These are phyloP conservation scores for Verticillium tricorpus DNA, from an alignment of 2,329 filamentous ascomycete species.

Conservation along the genomic window DNA sequence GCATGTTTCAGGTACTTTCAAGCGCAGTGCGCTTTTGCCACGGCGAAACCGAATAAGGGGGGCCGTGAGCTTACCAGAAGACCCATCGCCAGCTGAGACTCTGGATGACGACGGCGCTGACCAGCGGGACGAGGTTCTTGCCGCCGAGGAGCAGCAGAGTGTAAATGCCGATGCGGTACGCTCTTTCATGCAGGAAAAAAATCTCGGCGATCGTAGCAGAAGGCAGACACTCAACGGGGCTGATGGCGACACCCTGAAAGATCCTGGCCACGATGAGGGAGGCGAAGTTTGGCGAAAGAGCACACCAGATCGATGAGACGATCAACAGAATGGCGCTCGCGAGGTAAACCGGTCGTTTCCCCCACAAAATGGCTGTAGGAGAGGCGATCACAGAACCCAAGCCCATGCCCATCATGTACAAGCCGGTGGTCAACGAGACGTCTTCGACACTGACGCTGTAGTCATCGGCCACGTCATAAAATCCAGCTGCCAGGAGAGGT, in stretches of 20 bases:
- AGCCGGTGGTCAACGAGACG: constrained; percentile 81
- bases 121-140: constrained; percentile 84
- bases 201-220: constrained; percentile 95
- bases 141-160: constrained; percentile 83
- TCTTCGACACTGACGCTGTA: constrained; percentile 62
- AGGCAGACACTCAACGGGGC: constrained; percentile 86
- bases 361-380: constrained; percentile 85
- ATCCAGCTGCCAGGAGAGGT: constrained; percentile 83
- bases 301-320: constrained; percentile 76
- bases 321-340: constrained; percentile 73
- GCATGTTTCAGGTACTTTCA: not conserved
- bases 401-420: constrained; percentile 93
- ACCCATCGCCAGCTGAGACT: constrained; percentile 82
- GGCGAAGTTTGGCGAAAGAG: constrained; percentile 71
- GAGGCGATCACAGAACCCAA: constrained; percentile 79
- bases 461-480: constrained; percentile 68
- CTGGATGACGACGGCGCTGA: constrained; percentile 81
- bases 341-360: constrained; percentile 89
- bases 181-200: constrained; percentile 90
- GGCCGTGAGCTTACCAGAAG: constrained; percentile 60
- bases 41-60: not conserved
- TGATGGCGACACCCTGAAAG: constrained; percentile 83
- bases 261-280: constrained; percentile 79
- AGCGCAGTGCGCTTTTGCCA: not conserved
- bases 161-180: constrained; percentile 90